Percentiles rank a stretch among this genome's conserved stretches.
Conservation (phyloP, 1,284 basidiomycete genomes). For the Ganoderma sinense region DNA sequence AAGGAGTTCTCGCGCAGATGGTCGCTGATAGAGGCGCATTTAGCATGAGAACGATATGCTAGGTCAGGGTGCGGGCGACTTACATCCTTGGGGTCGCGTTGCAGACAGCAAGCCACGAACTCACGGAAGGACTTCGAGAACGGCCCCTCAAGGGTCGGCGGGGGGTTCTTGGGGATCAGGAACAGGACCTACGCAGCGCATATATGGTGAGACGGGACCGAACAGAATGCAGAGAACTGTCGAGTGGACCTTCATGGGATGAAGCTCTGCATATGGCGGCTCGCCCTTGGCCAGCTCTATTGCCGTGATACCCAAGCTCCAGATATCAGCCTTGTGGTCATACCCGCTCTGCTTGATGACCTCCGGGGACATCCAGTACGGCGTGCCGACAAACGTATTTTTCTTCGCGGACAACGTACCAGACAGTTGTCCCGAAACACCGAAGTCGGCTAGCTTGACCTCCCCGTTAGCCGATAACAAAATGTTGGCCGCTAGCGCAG, state of each 20-base stretch:
- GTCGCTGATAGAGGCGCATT: constrained; percentile 63
- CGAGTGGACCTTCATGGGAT: constrained; percentile 91
- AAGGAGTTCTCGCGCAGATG: constrained; percentile 91
- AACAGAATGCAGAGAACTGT: neutral
- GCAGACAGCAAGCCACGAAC: constrained; percentile 92
- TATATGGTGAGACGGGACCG: neutral
- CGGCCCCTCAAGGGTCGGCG: constrained; percentile 86
- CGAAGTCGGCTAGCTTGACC: constrained; percentile 98
- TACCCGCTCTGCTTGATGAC: constrained; percentile 99
- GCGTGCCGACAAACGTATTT: constrained; percentile 98
- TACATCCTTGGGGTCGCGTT: constrained; percentile 92
- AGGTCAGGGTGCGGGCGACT: constrained; percentile 37
- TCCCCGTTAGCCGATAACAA: constrained; percentile 94
- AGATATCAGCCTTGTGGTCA: constrained; percentile 98
- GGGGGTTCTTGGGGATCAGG: constrained; percentile 97
- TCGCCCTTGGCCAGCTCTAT: constrained; percentile 98
- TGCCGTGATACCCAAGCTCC: constrained; percentile 96
- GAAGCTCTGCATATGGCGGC: constrained; percentile 96
- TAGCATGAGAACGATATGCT: constrained; percentile 15
- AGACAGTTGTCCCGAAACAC: constrained; percentile 98
- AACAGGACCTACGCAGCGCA: constrained; percentile 79
- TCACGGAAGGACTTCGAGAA: constrained; percentile 95
- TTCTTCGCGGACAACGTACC: constrained; percentile 97
- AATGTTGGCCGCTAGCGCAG: constrained; percentile 86
- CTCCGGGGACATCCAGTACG: constrained; percentile 99